phyloP scores from a whole-genome alignment of 352 stramenopile species.

The Phytophthora aleatoria region DNA sequence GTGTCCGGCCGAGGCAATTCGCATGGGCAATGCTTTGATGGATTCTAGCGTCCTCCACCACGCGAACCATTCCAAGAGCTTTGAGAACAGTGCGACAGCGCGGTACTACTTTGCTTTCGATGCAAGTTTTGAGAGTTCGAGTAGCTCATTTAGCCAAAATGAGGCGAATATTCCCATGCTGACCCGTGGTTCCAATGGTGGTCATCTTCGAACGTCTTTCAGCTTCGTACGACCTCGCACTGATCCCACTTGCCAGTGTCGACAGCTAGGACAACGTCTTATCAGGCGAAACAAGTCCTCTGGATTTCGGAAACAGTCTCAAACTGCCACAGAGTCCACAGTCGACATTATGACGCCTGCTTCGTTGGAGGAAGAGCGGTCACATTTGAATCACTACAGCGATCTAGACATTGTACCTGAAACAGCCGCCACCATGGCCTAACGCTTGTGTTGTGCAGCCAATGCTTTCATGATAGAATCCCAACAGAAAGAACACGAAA shows the following conservation, averaged over 20 bases:
- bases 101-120: constrained; percentile 50
- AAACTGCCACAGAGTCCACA: constrained; percentile 6
- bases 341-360: constrained; percentile 18
- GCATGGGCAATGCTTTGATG: constrained; percentile 70
- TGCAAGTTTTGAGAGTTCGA: constrained; percentile 5
- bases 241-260: constrained; percentile 38
- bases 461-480: too few species aligned
- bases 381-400: constrained; percentile 15
- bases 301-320: constrained; percentile 20
- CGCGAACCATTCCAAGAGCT: constrained; percentile 46
- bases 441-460: background rate
- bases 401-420: constrained; percentile 4
- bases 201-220: constrained; percentile 19
- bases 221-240: constrained; percentile 20
- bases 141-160: constrained; percentile 20
- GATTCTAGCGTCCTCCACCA: constrained; percentile 63
- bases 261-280: constrained; percentile 54
- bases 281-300: constrained; percentile 15
- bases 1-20: constrained; percentile 43
- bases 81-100: constrained; percentile 39
- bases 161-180: constrained; percentile 31
- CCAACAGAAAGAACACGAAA: too few species aligned
- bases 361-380: constrained; percentile 22
- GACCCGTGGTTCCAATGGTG: constrained; percentile 5
- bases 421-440: constrained; percentile 25